phyloP scores from a whole-genome alignment of 352 stramenopile species.

The Phytophthora multivora region DNA sequence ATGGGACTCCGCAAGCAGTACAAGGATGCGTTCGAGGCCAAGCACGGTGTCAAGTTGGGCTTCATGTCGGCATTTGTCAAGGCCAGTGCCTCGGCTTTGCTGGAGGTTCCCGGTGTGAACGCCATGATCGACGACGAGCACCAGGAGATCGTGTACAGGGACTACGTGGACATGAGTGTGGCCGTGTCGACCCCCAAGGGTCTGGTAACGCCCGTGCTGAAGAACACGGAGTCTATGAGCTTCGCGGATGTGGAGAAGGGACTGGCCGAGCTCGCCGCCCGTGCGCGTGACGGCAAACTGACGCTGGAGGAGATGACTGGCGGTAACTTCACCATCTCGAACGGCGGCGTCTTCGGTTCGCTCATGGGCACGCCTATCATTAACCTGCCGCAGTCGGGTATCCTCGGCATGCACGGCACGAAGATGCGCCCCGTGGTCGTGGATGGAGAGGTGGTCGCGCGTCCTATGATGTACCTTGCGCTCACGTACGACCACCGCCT shows the following conservation, averaged over 20 bases:
- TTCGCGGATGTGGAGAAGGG: constrained; percentile 98
- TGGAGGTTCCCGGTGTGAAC: constrained; percentile 96
- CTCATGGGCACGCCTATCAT: constrained; percentile 99
- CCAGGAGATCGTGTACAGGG: constrained; percentile 99
- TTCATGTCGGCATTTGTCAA: constrained; percentile 99
- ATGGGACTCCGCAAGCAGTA: constrained; percentile 94
- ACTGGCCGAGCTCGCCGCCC: constrained; percentile 93
- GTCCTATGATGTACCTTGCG: constrained; percentile 99
- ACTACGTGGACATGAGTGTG: constrained; percentile 98
- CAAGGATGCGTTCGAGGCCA: constrained; percentile 97
- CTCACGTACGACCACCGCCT: constrained; percentile 99
- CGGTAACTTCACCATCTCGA: constrained; percentile 98
- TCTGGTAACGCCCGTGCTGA: constrained; percentile 98
- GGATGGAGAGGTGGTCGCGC: constrained; percentile 94
- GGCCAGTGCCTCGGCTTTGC: constrained; percentile 92
- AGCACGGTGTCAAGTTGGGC: constrained; percentile 98
- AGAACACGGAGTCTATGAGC: constrained; percentile 97
- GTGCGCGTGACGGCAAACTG: constrained; percentile 73
- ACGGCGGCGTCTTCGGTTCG: constrained; percentile 91
- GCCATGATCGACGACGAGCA: constrained; percentile 97
- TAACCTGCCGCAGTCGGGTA: constrained; percentile 98
- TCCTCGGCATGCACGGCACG: constrained; percentile 99
- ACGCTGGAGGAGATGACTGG: constrained; percentile 67
- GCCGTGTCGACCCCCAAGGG: constrained; percentile 96
- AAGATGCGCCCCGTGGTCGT: constrained; percentile 97